Conservation (phyloP, 208 protist species). For the Trypanosoma vivax region DNA sequence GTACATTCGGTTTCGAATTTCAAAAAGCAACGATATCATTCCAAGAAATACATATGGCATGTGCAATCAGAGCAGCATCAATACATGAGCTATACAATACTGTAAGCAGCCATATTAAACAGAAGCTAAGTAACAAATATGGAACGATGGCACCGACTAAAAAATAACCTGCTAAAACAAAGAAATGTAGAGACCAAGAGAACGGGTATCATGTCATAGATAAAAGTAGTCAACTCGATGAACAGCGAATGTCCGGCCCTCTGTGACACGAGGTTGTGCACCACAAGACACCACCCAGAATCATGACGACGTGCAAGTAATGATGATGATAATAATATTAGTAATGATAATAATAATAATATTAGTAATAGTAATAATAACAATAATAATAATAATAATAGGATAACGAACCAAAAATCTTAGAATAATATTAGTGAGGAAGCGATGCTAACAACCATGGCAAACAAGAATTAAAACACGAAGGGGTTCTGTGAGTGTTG, state of each 20-base stretch:
- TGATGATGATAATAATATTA: slow-evolving; percentile 6
- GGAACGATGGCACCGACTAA: too few relatives aligned
- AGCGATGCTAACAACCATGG: background rate
- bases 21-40: too few relatives aligned
- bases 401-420: background rate
- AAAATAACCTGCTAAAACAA: too few relatives aligned
- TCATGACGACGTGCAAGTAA: background rate
- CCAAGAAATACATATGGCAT: too few relatives aligned
- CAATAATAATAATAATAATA: slow-evolving; percentile 2
- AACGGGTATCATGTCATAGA: background rate
- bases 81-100: too few relatives aligned
- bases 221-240: background rate
- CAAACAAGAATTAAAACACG: background rate
- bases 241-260: too few relatives aligned
- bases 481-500: background rate
- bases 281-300: background rate
- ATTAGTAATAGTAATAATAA: slow-evolving; percentile 6
- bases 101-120: too few relatives aligned
- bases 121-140: too few relatives aligned
- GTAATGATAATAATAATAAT: slow-evolving; percentile 11
- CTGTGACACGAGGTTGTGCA: background rate
- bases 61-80: too few relatives aligned
- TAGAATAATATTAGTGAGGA: background rate
- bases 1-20: too few relatives aligned
- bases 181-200: background rate